phyloP scores from a whole-genome alignment of 2,329 filamentous ascomycete genomes.

The Fusarium marasasianum region DNA sequence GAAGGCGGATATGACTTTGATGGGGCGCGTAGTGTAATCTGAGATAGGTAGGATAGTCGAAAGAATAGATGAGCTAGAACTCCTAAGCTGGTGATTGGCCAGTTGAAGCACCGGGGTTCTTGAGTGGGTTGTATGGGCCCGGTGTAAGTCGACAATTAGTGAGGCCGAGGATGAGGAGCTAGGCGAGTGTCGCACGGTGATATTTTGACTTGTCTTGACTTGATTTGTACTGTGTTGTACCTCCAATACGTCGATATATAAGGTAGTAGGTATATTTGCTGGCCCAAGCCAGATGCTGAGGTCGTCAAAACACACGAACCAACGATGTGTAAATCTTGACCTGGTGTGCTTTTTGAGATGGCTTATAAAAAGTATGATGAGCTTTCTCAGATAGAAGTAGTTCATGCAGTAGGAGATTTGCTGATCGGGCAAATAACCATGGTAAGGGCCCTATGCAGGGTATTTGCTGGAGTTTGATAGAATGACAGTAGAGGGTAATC shows the following conservation, averaged over 20 bases:
- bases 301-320: not conserved
- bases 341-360: not conserved
- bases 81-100: constrained; percentile 21
- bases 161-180: not conserved
- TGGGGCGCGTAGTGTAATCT: constrained; percentile 16
- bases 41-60: constrained; percentile 6
- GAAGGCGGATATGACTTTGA: constrained; percentile 9
- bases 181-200: not conserved
- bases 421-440: not conserved
- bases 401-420: not conserved
- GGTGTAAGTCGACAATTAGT: constrained; percentile 30
- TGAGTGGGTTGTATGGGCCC: constrained; percentile 32
- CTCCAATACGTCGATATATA: not conserved
- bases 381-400: not conserved
- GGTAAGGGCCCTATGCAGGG: not conserved
- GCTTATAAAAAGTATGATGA: not conserved
- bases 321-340: not conserved
- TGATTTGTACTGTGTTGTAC: not conserved
- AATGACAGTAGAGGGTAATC: not conserved
- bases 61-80: constrained; percentile 4
- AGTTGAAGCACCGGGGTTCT: not conserved
- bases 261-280: not conserved
- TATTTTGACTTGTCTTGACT: not conserved
- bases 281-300: not conserved
- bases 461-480: not conserved